Evolutionary conservation across 306 rosid genomes (phyloP).

Genomic region (Vicia villosa): DNA sequence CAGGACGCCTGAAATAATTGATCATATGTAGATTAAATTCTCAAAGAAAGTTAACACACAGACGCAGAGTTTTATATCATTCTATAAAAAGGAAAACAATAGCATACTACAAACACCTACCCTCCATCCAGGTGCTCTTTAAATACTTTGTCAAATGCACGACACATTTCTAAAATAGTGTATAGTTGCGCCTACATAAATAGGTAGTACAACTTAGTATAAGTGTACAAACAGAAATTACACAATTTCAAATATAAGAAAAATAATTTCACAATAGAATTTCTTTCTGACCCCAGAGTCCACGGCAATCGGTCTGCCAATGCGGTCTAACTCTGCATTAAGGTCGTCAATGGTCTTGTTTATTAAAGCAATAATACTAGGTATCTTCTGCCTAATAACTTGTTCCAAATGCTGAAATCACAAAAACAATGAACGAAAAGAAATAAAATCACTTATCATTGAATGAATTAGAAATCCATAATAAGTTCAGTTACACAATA

Average conservation of each 20-base stretch:
- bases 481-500: conserved; percentile 13
- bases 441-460: conserved; percentile 19
- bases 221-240: conserved; percentile 11
- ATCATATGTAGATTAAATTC: conserved; percentile 27
- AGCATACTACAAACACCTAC: conserved; percentile 51
- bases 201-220: conserved; percentile 31
- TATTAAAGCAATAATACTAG: conserved; percentile 90
- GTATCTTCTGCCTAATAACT: conserved; percentile 98
- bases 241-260: conserved; percentile 31
- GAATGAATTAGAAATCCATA: conserved; percentile 26
- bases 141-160: conserved; percentile 97
- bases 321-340: conserved; percentile 93
- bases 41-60: conserved; percentile 3
- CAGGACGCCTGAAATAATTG: conserved; percentile 75
- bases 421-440: conserved; percentile 34
- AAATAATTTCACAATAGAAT: conserved; percentile 26
- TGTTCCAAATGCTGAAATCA: conserved; percentile 84
- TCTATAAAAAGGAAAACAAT: conserved; percentile 1
- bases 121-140: conserved; percentile 99
- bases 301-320: conserved; percentile 92
- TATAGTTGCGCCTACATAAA: conserved; percentile 84
- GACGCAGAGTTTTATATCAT: not conserved
- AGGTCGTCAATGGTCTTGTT: conserved; percentile 94
- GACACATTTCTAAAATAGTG: conserved; percentile 93
- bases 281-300: conserved; percentile 85